These are phyloP conservation scores for Coemansia sp. DNA, from an alignment of 192 early-diverging fungal species.

Conservation along the genomic window DNA sequence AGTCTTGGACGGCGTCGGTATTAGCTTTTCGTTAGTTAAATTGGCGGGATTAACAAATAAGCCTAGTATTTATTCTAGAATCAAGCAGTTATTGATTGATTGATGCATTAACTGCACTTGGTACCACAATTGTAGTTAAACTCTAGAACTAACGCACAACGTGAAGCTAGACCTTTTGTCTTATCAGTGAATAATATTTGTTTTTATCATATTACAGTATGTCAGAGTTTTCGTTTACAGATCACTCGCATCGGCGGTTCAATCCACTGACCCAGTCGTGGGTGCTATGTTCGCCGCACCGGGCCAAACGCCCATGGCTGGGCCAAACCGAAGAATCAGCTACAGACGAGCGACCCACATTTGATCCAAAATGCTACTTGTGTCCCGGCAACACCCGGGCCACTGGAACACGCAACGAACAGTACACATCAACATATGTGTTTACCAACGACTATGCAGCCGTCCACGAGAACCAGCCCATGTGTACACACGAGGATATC, in stretches of 20 bases:
- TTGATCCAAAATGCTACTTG: conserved; percentile 80
- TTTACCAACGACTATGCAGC: conserved; percentile 96
- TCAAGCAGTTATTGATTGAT: neutral
- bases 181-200: conserved; percentile 12
- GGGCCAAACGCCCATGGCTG: conserved; percentile 92
- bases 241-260: conserved; percentile 73
- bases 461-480: conserved; percentile 62
- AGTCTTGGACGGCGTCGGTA: conserved; percentile 31
- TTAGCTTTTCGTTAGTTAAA: neutral
- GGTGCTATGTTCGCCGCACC: conserved; percentile 97
- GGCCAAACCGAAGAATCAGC: conserved; percentile 64
- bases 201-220: conserved; percentile 35
- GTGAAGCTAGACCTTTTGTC: neutral
- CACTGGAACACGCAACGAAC: conserved; percentile 70
- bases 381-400: conserved; percentile 87
- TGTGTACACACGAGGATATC: conserved; percentile 15
- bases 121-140: conserved; percentile 5
- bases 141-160: too few species aligned
- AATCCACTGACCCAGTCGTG: conserved; percentile 91
- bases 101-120: too few species aligned
- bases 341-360: conserved; percentile 52
- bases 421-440: conserved; percentile 75
- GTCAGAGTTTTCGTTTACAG: conserved; percentile 43
- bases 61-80: neutral
- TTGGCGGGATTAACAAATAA: too few species aligned